Conservation (phyloP, 352 stramenopile species). For the Phytophthora nicotianae region DNA sequence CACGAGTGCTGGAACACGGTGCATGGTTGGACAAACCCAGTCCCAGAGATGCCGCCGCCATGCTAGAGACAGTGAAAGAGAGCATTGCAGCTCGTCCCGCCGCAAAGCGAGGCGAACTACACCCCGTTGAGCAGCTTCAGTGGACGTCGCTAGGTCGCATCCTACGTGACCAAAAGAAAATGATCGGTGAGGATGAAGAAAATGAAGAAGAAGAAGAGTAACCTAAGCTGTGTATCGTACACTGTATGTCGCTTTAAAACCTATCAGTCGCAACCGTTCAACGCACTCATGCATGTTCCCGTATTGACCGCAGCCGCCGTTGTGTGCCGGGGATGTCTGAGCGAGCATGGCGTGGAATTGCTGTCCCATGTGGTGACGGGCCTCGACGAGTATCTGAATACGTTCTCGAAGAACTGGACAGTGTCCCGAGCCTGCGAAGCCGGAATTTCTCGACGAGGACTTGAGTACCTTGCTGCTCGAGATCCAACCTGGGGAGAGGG, state of each 20-base stretch:
- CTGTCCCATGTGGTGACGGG: constrained; percentile 13
- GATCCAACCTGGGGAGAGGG: constrained; percentile 19
- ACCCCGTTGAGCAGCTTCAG: constrained; percentile 20
- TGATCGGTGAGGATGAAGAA: background rate
- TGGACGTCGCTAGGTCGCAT: constrained; percentile 33
- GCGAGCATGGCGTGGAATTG: constrained; percentile 13
- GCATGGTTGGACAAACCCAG: constrained; percentile 29
- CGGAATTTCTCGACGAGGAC: constrained; percentile 10
- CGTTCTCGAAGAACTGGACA: constrained; percentile 19
- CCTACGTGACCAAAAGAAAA: constrained; percentile 22
- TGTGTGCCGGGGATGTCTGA: constrained; percentile 16
- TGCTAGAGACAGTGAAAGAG: constrained; percentile 27
- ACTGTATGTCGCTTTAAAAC: background rate
- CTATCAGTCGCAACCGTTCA: background rate
- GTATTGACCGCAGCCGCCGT: constrained; percentile 12
- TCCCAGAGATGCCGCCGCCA: constrained; percentile 15
- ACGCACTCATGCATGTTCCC: background rate
- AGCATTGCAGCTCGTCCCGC: constrained; percentile 19
- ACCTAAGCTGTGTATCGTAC: background rate
- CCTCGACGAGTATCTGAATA: constrained; percentile 15
- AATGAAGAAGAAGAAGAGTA: constrained; percentile 9
- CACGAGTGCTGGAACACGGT: constrained; percentile 20
- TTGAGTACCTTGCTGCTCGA: constrained; percentile 17
- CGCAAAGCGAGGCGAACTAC: constrained; percentile 8
- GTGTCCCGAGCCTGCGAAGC: constrained; percentile 10